A percentile compares a stretch with the other conserved stretches of the same genome.
Evolutionary conservation across 805 yeast species (phyloP).

Genomic region (Schwanniomyces vanrijiae): DNA sequence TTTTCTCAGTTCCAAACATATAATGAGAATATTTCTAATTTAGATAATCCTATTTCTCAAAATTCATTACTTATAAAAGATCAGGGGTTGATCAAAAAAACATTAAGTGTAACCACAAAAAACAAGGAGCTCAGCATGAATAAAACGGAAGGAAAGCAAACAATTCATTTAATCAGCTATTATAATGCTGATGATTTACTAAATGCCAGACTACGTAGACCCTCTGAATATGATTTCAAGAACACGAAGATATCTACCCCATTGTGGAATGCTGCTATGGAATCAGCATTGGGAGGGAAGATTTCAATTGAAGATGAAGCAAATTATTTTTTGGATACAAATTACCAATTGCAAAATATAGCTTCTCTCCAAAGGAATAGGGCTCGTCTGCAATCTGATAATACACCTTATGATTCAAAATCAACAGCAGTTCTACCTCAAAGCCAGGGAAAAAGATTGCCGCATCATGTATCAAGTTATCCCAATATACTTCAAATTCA

Average conservation of each 20-base stretch:
- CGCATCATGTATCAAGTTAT: not conserved
- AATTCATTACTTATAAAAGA: conserved; percentile 66
- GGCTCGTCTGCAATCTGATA: conserved; percentile 4
- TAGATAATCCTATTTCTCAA: conserved; percentile 24
- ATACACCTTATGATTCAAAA: not conserved
- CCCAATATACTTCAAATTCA: not conserved
- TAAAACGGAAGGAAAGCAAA: conserved; percentile 33
- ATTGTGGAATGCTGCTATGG: conserved; percentile 57
- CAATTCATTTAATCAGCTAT: conserved; percentile 76
- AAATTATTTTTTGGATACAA: conserved; percentile 45
- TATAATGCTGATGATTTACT: conserved; percentile 75
- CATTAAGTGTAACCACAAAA: conserved; percentile 63
- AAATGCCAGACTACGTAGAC: conserved; percentile 54
- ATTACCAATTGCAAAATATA: conserved; percentile 44
- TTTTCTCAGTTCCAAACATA: not conserved
- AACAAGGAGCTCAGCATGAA: conserved; percentile 26
- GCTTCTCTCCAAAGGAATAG: conserved; percentile 17
- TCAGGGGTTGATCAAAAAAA: conserved; percentile 78
- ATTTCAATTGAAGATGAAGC: conserved; percentile 50
- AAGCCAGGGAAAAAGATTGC: not conserved
- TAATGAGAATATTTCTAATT: conserved; percentile 1
- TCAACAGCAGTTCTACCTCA: not conserved
- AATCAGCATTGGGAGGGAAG: conserved; percentile 60
- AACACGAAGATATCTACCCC: conserved; percentile 47
- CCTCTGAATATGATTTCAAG: conserved; percentile 55